A percentile compares a stretch with the other conserved stretches of the same genome.
These are phyloP conservation scores for Boletales sp. DNA, from an alignment of 768 basidiomycete genomes.

Conservation along the genomic window DNA sequence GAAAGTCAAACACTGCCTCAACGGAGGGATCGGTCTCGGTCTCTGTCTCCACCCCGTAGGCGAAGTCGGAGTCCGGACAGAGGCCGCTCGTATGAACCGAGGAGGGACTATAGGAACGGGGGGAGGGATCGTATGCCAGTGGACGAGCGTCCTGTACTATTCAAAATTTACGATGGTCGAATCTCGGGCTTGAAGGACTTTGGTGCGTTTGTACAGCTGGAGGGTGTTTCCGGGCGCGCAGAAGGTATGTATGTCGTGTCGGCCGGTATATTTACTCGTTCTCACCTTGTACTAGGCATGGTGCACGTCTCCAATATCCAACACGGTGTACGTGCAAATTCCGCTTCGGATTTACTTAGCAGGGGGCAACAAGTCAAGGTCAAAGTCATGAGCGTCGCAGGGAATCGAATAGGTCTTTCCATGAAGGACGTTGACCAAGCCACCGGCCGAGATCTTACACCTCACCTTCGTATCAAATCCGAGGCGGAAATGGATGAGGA, in stretches of 20 bases:
- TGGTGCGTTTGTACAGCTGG: conserved; percentile 89
- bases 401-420: conserved; percentile 76
- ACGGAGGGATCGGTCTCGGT: conserved; percentile 46
- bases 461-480: conserved; percentile 90
- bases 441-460: conserved; percentile 87
- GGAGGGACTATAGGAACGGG: conserved; percentile 39
- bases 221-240: conserved; percentile 78
- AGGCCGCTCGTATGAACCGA: conserved; percentile 44
- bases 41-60: conserved; percentile 44
- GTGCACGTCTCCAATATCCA: conserved; percentile 95
- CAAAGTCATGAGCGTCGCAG: conserved; percentile 93
- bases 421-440: conserved; percentile 98
- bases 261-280: not conserved
- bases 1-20: conserved; percentile 58
- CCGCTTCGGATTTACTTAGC: conserved; percentile 81
- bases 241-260: conserved; percentile 65
- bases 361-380: conserved; percentile 88
- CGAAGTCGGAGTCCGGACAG: conserved; percentile 61
- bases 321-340: conserved; percentile 77
- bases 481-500: conserved; percentile 93
- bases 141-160: conserved; percentile 84
- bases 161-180: conserved; percentile 91
- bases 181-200: conserved; percentile 90
- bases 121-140: conserved; percentile 36
- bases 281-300: conserved; percentile 62